Evolutionary conservation across 2,329 filamentous ascomycete genomes (phyloP), one percentile per base, ranked within the genome.

Genomic region (Fusarium robinianum): DNA sequence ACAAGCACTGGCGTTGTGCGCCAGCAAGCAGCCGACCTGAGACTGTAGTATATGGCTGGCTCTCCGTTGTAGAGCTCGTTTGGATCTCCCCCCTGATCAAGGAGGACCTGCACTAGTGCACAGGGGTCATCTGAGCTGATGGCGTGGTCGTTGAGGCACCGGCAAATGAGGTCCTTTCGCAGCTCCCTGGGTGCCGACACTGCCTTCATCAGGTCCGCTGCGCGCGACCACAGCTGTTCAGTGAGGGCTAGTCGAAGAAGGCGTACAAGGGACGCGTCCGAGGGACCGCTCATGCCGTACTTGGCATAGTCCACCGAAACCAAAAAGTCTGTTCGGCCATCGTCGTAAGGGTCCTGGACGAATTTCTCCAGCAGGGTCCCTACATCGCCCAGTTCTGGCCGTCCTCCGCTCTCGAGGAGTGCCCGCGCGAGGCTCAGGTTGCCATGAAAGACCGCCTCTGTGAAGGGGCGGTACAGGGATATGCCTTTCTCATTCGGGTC

Each of bases 11-110:
- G 58, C 10, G 59, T 62, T n/a, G 59, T 59, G 24, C 58, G 47
- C 59, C 58, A 62, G 36, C 57, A 62, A 33, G 49, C 60, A 3
- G 46, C 57, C 8, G 59, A 62, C 32, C 46, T 62, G 33, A 62
- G 53, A 24, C 59, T 62, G 39, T 59, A 57, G 30, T 62, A 62
- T 16, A 62, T 46, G 3, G 59, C 55, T 16, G 59, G 59, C 32
- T 62, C 59, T 3, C 46, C 53, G 9, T 59, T 22, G 24, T 53
- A 62, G 11, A 62, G 47, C 31, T 59, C 53, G 27, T 62, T 61
- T 11, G 59, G 58, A 17, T 59, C 51, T 25, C 62, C 55, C 6
- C 59, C 59, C 9, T 46, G 51, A 10, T 62, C 57, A 15, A 62
- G 49, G 6, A 62, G 46, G 15, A 53, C 53, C 21, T 59, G 57